Evolutionary conservation across 2,329 filamentous ascomycete species (phyloP).

Genomic region (Pseudocercospora fuligena): DNA sequence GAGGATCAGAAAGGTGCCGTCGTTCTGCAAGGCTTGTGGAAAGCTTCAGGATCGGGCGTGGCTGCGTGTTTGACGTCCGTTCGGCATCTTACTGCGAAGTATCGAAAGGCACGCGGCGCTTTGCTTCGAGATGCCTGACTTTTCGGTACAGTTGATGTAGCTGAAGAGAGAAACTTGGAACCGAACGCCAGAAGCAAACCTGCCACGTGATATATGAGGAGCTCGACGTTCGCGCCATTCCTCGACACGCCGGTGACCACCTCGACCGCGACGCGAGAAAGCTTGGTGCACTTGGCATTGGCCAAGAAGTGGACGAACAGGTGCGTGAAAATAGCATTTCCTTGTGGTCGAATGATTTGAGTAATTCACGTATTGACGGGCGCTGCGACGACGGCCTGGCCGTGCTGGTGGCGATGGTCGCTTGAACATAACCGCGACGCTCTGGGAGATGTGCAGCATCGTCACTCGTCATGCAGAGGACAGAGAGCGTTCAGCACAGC

Average conservation of each 20-base stretch:
- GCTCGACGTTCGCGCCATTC: background rate
- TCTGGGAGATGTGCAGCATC: background rate
- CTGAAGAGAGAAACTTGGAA: background rate
- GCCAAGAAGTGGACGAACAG: constrained; percentile 9
- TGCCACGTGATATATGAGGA: constrained; percentile 7
- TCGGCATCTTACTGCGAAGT: background rate
- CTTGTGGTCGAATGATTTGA: background rate
- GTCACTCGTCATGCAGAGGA: constrained; percentile 1
- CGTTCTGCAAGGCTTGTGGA: background rate
- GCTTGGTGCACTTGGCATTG: constrained; percentile 10
- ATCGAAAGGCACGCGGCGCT: background rate
- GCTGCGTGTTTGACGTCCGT: background rate
- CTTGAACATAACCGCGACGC: background rate
- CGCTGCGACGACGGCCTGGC: background rate
- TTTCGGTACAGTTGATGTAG: background rate
- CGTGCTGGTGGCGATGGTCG: background rate
- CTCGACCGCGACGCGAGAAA: constrained; percentile 10
- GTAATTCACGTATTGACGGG: background rate
- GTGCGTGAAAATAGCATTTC: constrained; percentile 2
- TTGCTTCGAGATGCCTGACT: background rate
- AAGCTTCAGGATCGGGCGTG: background rate
- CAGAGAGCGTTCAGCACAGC: background rate
- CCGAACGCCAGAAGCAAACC: background rate
- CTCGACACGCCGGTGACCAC: background rate
- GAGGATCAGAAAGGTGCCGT: background rate